These are phyloP conservation scores for Amanita rubescens DNA, from an alignment of 768 basidiomycete species.

Conservation along the genomic window DNA sequence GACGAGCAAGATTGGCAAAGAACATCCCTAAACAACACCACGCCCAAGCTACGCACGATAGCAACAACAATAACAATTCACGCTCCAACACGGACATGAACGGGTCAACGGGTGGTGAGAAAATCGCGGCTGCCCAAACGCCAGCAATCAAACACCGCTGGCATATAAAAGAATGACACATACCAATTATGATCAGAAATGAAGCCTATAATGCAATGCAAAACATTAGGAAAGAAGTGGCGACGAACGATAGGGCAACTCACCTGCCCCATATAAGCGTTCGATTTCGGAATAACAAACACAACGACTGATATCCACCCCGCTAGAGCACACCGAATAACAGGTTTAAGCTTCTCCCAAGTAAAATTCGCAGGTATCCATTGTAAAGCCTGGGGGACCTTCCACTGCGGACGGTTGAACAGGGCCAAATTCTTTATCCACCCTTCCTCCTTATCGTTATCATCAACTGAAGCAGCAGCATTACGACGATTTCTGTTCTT, in stretches of 20 bases:
- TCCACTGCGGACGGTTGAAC: neutral
- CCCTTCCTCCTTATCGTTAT: too few species aligned
- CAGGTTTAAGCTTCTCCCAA: slow-evolving; percentile 55
- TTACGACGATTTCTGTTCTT: neutral
- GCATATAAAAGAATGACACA: neutral
- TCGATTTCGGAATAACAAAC: slow-evolving; percentile 46
- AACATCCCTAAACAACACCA: slow-evolving; percentile 63
- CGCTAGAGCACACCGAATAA: slow-evolving; percentile 51
- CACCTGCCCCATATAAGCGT: slow-evolving; percentile 52
- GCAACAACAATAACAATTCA: slow-evolving; percentile 46
- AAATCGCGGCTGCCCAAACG: slow-evolving; percentile 39
- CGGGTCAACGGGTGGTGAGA: slow-evolving; percentile 63
- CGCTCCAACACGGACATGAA: slow-evolving; percentile 65
- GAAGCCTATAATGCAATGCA: slow-evolving; percentile 29
- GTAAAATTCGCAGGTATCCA: slow-evolving; percentile 57
- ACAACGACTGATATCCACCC: slow-evolving; percentile 57
- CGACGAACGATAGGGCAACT: slow-evolving; percentile 8
- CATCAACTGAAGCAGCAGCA: too few species aligned
- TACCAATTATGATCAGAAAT: slow-evolving; percentile 60
- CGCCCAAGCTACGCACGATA: slow-evolving; percentile 52
- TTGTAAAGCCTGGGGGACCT: slow-evolving; percentile 15
- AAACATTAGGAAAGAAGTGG: too few species aligned
- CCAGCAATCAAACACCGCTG: neutral
- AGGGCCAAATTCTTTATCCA: neutral
- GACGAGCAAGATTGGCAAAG: slow-evolving; percentile 51